These are phyloP conservation scores for Haberlea rhodopensis DNA, from an alignment of 257 asterid genomes.

Conservation along the genomic window DNA sequence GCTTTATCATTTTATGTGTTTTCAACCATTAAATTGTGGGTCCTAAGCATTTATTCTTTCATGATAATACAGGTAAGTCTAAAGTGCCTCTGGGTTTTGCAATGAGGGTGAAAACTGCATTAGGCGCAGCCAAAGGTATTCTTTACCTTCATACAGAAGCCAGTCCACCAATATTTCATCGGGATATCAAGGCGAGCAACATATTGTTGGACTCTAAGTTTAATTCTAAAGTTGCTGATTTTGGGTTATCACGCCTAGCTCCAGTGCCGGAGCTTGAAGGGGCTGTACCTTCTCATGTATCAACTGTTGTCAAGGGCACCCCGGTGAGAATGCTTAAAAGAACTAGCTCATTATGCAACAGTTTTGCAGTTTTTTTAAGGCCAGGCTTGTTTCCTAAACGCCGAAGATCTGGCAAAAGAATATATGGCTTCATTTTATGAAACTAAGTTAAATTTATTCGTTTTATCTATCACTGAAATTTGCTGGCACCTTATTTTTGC, in stretches of 20 bases:
- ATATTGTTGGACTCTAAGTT: conserved; percentile 71
- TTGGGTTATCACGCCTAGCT: conserved; percentile 91
- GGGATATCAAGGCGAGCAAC: conserved; percentile 92
- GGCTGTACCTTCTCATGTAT: conserved; percentile 63
- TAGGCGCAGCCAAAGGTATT: conserved; percentile 84
- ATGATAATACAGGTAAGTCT: conserved; percentile 47
- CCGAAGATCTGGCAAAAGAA: too few relatives aligned
- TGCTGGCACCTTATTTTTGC: conserved; percentile 20
- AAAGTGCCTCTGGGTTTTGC: conserved; percentile 60
- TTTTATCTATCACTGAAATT: not conserved
- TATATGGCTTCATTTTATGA: too few relatives aligned
- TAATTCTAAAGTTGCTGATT: conserved; percentile 90
- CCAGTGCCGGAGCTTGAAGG: conserved; percentile 87
- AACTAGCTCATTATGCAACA: not conserved
- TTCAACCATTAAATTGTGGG: too few relatives aligned
- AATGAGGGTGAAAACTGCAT: conserved; percentile 66
- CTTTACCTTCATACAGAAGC: conserved; percentile 97
- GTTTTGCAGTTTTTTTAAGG: too few relatives aligned
- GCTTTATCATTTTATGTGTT: too few relatives aligned
- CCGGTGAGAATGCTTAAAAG: conserved; percentile 56
- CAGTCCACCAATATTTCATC: conserved; percentile 94
- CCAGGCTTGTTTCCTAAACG: too few relatives aligned
- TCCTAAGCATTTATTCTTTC: too few relatives aligned
- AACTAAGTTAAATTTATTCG: too few relatives aligned
- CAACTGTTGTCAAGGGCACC: conserved; percentile 95